Evolutionary conservation across 2,329 filamentous ascomycete species (phyloP).

Genomic region (Colletotrichum musae): DNA sequence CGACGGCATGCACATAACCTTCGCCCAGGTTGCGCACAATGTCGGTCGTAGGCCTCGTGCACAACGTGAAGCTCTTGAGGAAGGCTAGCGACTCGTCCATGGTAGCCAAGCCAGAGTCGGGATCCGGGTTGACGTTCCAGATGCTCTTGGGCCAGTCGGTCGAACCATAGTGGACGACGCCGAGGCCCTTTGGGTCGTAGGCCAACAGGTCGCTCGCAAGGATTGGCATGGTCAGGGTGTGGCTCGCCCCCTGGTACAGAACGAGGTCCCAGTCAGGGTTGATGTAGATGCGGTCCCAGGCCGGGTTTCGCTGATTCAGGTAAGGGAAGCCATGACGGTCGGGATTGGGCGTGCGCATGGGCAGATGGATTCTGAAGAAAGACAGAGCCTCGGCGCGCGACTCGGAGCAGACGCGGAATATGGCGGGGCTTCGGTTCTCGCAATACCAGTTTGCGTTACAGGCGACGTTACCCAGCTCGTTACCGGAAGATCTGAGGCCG

Average conservation of each 20-base stretch:
- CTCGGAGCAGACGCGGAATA: slow-evolving; percentile 42
- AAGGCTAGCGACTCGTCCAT: slow-evolving; percentile 32
- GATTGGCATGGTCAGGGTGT: slow-evolving; percentile 33
- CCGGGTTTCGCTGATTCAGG: slow-evolving; percentile 40
- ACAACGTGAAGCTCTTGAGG: slow-evolving; percentile 32
- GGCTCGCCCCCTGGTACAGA: slow-evolving; percentile 33
- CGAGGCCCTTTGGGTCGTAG: slow-evolving; percentile 37
- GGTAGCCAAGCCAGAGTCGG: slow-evolving; percentile 37
- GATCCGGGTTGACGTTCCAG: slow-evolving; percentile 33
- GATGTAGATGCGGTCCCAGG: slow-evolving; percentile 39
- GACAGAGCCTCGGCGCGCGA: slow-evolving; percentile 36
- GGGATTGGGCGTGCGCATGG: slow-evolving; percentile 28
- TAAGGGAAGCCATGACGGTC: slow-evolving; percentile 30
- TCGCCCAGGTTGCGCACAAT: slow-evolving; percentile 25
- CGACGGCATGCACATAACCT: slow-evolving; percentile 32
- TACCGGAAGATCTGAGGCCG: slow-evolving; percentile 22
- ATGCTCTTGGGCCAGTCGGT: slow-evolving; percentile 38
- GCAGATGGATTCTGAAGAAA: slow-evolving; percentile 44
- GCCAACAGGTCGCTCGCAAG: slow-evolving; percentile 43
- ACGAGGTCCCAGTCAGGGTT: slow-evolving; percentile 45
- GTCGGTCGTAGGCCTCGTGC: slow-evolving; percentile 31
- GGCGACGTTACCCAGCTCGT: slow-evolving; percentile 33
- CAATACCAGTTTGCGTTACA: slow-evolving; percentile 42
- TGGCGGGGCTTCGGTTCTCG: slow-evolving; percentile 40
- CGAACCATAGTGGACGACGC: slow-evolving; percentile 40